Conservation (phyloP, 495 filamentous ascomycete genomes). For the Coniosporium apollinis region DNA sequence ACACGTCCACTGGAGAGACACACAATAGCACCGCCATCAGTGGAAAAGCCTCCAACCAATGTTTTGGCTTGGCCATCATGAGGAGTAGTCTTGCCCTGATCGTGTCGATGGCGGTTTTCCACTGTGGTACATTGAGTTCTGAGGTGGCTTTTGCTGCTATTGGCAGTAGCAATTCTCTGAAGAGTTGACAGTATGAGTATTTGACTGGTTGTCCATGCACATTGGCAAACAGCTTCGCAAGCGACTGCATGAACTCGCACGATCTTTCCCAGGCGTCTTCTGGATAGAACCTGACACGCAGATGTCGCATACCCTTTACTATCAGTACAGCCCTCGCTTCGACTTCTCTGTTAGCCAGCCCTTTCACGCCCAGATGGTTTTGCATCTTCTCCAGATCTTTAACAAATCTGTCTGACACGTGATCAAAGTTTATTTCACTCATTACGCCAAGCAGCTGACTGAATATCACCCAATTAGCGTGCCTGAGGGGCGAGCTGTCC, state of each 20-base stretch:
- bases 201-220: conserved; percentile 80
- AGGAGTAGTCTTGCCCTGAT: conserved; percentile 59
- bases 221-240: conserved; percentile 66
- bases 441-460: conserved; percentile 83
- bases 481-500: conserved; percentile 55
- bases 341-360: conserved; percentile 34
- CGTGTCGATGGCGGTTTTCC: conserved; percentile 65
- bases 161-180: conserved; percentile 75
- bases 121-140: conserved; percentile 61
- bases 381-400: conserved; percentile 61
- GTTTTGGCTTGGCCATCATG: conserved; percentile 77
- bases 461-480: conserved; percentile 91
- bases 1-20: conserved; percentile 67
- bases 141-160: conserved; percentile 60
- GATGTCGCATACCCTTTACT: conserved; percentile 76
- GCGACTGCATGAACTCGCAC: conserved; percentile 68
- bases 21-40: conserved; percentile 72
- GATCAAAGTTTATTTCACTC: conserved; percentile 78
- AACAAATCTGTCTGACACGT: conserved; percentile 67
- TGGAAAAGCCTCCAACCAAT: conserved; percentile 79
- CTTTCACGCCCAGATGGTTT: conserved; percentile 51
- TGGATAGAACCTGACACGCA: conserved; percentile 52
- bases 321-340: conserved; percentile 72
- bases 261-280: conserved; percentile 68
- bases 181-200: conserved; percentile 79